Percentiles rank a stretch among this genome's conserved stretches.
Evolutionary conservation across 768 basidiomycete genomes (phyloP).

Genomic region (Daedaleopsis nitida): DNA sequence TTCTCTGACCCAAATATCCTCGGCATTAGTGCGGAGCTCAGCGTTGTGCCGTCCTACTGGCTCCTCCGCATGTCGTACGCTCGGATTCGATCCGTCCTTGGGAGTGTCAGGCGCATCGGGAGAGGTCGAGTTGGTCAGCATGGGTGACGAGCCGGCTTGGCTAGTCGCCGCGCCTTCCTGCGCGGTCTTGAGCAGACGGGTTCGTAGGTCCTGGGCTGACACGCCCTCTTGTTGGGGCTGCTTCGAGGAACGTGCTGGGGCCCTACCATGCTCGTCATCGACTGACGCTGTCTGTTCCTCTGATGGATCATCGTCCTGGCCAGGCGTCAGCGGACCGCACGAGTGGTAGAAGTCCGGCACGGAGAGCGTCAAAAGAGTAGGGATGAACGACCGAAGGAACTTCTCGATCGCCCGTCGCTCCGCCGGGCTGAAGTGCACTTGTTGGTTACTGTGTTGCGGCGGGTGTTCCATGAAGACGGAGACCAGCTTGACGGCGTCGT

Average conservation of each 20-base stretch:
- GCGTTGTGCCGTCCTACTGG: neutral
- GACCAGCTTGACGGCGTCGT: slow-evolving; percentile 88
- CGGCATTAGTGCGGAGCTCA: slow-evolving; percentile 28
- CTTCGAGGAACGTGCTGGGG: slow-evolving; percentile 21
- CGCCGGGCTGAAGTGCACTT: slow-evolving; percentile 55
- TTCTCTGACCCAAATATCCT: slow-evolving; percentile 67
- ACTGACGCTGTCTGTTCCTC: slow-evolving; percentile 25
- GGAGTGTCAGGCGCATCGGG: slow-evolving; percentile 26
- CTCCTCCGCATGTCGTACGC: neutral
- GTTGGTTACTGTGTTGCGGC: slow-evolving; percentile 41
- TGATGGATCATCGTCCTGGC: slow-evolving; percentile 36
- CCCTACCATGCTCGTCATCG: slow-evolving; percentile 29
- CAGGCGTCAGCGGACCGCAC: slow-evolving; percentile 56
- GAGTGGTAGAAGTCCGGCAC: slow-evolving; percentile 67
- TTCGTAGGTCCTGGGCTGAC: slow-evolving; percentile 70
- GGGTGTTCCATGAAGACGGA: slow-evolving; percentile 91
- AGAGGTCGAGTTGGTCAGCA: slow-evolving; percentile 39
- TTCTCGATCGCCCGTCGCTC: slow-evolving; percentile 85
- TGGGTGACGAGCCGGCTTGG: slow-evolving; percentile 21
- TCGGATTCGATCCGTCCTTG: slow-evolving; percentile 6
- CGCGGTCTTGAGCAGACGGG: slow-evolving; percentile 75
- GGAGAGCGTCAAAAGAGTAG: slow-evolving; percentile 73
- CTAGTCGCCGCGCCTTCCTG: slow-evolving; percentile 49
- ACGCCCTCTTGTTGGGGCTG: slow-evolving; percentile 45
- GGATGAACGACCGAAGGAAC: slow-evolving; percentile 84